Evolutionary conservation across 805 yeast species (phyloP).

Genomic region (Nakazawaea wyomingensis): DNA sequence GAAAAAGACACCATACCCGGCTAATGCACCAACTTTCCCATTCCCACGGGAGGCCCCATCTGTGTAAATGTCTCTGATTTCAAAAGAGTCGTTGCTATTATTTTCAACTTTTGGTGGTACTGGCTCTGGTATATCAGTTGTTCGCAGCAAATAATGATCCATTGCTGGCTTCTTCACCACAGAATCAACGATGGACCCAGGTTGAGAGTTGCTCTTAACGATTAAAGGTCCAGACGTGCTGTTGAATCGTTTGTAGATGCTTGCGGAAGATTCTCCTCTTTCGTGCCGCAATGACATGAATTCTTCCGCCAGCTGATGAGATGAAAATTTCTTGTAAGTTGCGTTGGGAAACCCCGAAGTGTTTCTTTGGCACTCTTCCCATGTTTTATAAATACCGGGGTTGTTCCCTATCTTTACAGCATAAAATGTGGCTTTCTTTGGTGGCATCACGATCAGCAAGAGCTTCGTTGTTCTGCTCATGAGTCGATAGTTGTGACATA

Average conservation of each 20-base stretch:
- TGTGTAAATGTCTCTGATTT: slow-evolving; percentile 42
- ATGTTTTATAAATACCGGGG: slow-evolving; percentile 52
- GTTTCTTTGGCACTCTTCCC: slow-evolving; percentile 53
- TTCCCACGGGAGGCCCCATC: slow-evolving; percentile 76
- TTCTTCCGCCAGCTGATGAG: slow-evolving; percentile 41
- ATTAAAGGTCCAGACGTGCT: neutral
- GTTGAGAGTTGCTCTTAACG: too few species aligned
- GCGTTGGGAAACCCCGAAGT: slow-evolving; percentile 57
- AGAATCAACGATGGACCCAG: too few species aligned
- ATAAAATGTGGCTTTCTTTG: slow-evolving; percentile 30
- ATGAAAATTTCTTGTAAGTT: slow-evolving; percentile 47
- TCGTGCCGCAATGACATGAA: slow-evolving; percentile 25
- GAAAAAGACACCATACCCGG: slow-evolving; percentile 77
- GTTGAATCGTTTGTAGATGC: neutral
- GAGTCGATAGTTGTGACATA: too few species aligned
- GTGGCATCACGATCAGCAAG: neutral
- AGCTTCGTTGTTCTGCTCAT: neutral
- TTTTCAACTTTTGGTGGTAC: neutral
- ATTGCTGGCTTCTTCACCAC: neutral
- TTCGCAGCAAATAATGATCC: too few species aligned
- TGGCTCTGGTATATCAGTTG: too few species aligned
- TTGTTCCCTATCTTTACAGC: slow-evolving; percentile 52
- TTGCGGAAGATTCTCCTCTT: neutral
- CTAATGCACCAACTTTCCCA: slow-evolving; percentile 38
- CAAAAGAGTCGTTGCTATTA: neutral